These are phyloP conservation scores for Haplosporangium sp. DNA, from an alignment of 371 early-diverging fungal genomes.

Conservation along the genomic window DNA sequence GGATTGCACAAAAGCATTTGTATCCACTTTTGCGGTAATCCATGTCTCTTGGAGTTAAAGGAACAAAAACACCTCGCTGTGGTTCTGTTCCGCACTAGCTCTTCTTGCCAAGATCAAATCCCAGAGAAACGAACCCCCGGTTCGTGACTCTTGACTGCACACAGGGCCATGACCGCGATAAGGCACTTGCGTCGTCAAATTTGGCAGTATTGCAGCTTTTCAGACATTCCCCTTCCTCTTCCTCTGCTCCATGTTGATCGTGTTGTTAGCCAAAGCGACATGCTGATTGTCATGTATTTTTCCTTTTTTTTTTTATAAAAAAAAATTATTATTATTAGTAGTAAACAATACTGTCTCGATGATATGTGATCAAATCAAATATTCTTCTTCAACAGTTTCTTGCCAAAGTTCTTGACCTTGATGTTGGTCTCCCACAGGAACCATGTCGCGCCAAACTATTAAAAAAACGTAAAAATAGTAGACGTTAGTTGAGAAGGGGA, in stretches of 20 bases:
- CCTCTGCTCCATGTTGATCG: not conserved
- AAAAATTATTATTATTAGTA: not conserved
- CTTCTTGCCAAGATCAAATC: not conserved
- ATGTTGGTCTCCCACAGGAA: slow-evolving; percentile 42
- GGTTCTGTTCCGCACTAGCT: not conserved
- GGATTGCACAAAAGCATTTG: no score
- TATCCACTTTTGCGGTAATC: not conserved
- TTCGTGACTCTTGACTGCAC: slow-evolving; percentile 19
- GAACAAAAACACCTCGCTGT: not conserved
- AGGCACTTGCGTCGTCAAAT: slow-evolving; percentile 42
- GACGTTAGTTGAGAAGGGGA: not conserved
- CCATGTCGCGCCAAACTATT: slow-evolving; percentile 32
- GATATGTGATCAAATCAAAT: slow-evolving; percentile 5
- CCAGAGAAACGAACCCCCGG: no score
- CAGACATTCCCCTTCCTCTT: slow-evolving; percentile 4
- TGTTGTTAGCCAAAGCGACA: no score
- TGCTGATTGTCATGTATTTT: no score
- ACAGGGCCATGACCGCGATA: slow-evolving; percentile 50
- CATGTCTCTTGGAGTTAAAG: not conserved
- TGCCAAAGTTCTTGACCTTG: slow-evolving; percentile 44
- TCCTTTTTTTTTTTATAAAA: not conserved
- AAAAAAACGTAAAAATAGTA: not conserved
- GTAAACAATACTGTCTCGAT: not conserved
- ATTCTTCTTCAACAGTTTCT: slow-evolving; percentile 46
- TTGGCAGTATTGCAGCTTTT: slow-evolving; percentile 48